These are phyloP conservation scores for Triangularia setosa DNA, from an alignment of 2,329 filamentous ascomycete genomes.

Conservation along the genomic window DNA sequence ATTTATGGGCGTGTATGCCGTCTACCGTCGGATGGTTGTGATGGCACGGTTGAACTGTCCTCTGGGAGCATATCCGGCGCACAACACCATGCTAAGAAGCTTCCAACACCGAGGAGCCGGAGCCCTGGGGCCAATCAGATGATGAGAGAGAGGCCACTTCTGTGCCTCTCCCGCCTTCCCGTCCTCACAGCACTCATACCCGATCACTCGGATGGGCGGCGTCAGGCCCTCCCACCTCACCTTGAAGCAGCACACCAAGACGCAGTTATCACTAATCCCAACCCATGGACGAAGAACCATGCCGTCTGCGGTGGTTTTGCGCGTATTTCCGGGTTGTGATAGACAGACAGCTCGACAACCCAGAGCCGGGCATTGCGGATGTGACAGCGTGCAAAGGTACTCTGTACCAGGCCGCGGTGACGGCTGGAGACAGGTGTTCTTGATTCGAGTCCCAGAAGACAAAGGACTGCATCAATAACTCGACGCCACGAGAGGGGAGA, in stretches of 20 bases:
- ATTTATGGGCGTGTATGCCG: slow-evolving; percentile 3
- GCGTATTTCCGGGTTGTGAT: not conserved
- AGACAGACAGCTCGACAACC: not conserved
- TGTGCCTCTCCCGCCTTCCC: slow-evolving; percentile 6
- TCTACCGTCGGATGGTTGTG: slow-evolving; percentile 1
- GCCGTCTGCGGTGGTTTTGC: not conserved
- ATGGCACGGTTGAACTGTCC: not conserved
- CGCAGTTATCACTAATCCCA: slow-evolving; percentile 5
- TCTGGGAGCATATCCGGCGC: not conserved
- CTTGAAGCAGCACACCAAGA: not conserved
- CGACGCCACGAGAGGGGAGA: not conserved
- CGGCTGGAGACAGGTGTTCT: not conserved
- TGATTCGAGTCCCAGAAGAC: not conserved
- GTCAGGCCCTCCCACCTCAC: not conserved
- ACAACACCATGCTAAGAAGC: not conserved
- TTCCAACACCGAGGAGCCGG: slow-evolving; percentile 1
- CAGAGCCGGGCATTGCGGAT: not conserved
- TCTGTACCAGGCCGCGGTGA: not conserved
- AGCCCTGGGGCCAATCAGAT: slow-evolving; percentile 1
- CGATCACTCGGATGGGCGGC: slow-evolving; percentile 1
- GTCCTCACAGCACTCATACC: slow-evolving; percentile 5
- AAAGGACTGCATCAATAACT: not conserved
- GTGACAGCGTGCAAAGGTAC: not conserved
- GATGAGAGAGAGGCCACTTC: not conserved
- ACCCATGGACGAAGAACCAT: not conserved